Evolutionary conservation across 192 early-diverging fungal species (phyloP).

Genomic region (Podila verticillata): DNA sequence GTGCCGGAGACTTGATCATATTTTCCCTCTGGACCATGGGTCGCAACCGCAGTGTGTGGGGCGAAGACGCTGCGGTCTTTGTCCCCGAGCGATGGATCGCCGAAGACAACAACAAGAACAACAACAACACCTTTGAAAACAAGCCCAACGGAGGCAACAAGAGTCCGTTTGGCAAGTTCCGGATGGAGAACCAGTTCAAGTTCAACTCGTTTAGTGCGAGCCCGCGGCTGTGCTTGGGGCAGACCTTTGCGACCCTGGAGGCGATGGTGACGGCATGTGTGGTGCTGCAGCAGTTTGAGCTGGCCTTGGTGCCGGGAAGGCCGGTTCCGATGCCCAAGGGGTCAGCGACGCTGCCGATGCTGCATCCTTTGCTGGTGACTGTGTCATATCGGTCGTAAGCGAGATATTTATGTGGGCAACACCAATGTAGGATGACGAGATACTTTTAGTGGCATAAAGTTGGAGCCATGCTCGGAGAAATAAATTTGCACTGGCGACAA

Average conservation of each 20-base stretch:
- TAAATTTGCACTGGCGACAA: no score
- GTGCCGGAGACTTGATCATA: constrained; percentile 52
- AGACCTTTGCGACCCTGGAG: constrained; percentile 29
- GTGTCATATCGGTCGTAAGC: no score
- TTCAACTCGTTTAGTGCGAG: constrained; percentile 61
- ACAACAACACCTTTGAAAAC: constrained; percentile 9
- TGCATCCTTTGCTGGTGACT: no score
- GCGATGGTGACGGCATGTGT: not conserved
- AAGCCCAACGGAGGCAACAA: not conserved
- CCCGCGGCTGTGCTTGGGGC: constrained; percentile 45
- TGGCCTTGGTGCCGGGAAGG: not conserved
- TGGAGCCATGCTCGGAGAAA: no score
- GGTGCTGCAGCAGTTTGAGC: constrained; percentile 12
- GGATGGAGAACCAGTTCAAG: constrained; percentile 35
- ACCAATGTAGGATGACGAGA: no score
- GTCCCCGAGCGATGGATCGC: constrained; percentile 69
- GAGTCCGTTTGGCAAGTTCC: constrained; percentile 9
- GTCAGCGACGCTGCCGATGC: no score
- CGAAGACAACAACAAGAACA: constrained; percentile 6
- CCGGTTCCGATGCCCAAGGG: no score
- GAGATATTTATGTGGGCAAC: no score
- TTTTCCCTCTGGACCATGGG: constrained; percentile 61
- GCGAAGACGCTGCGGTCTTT: constrained; percentile 64
- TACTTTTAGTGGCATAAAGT: no score
- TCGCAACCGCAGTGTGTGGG: constrained; percentile 62